A percentile compares a stretch with the other conserved stretches of the same genome.
Evolutionary conservation across 2,329 filamentous ascomycete genomes (phyloP).

Genomic region (Aspergillus ustus): DNA sequence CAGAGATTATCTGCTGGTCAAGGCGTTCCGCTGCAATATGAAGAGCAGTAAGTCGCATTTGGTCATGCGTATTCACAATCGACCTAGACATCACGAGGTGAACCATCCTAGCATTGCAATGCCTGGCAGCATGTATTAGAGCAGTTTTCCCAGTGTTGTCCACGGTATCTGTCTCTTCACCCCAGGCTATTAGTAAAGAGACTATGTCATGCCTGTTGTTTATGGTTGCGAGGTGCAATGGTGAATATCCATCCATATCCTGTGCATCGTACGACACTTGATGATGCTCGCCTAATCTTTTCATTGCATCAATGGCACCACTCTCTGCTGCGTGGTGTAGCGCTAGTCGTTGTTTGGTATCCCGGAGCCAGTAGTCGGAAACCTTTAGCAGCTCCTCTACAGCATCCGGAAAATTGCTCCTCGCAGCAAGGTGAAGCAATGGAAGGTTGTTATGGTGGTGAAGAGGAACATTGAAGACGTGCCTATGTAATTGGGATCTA

Average conservation of each 20-base stretch:
- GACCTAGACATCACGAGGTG: no score
- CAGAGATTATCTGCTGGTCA: no score
- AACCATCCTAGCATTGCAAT: background rate
- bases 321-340: background rate
- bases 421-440: background rate
- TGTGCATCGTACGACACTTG: background rate
- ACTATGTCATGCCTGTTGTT: background rate
- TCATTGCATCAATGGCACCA: background rate
- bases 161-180: background rate
- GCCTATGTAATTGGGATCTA: background rate
- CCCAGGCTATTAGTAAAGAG: background rate
- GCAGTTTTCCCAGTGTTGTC: background rate
- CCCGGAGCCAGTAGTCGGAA: background rate
- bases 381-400: background rate
- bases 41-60: no score
- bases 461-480: background rate
- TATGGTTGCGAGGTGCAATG: background rate
- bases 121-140: background rate
- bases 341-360: background rate
- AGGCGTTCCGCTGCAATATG: no score
- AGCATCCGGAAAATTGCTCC: background rate
- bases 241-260: background rate
- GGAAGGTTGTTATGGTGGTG: background rate
- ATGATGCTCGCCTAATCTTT: background rate
- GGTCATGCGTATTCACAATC: no score